These are phyloP conservation scores for Crotalaria pallida DNA, from an alignment of 306 rosid species.

Conservation along the genomic window DNA sequence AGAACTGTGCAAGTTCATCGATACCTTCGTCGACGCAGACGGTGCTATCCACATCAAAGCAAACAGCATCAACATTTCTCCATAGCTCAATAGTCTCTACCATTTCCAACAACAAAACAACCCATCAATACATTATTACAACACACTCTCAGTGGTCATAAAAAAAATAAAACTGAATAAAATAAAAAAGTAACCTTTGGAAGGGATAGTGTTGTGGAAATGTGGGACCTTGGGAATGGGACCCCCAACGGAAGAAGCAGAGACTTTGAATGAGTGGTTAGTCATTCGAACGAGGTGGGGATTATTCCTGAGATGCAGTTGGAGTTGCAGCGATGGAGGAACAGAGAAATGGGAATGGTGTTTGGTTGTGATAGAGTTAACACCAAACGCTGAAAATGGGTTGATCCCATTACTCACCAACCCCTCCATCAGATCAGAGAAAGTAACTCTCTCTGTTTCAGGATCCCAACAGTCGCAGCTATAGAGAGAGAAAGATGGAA, in stretches of 20 bases:
- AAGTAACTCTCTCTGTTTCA: slow-evolving; percentile 7
- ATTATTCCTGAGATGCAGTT: slow-evolving; percentile 20
- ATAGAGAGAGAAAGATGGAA: no score
- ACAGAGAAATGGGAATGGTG: slow-evolving; percentile 17
- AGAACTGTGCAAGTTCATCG: slow-evolving; percentile 87
- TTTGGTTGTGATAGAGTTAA: slow-evolving; percentile 11
- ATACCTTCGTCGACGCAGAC: slow-evolving; percentile 92
- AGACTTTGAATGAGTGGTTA: slow-evolving; percentile 23
- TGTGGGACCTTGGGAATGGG: slow-evolving; percentile 29
- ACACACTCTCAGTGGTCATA: neutral
- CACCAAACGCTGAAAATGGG: slow-evolving; percentile 30
- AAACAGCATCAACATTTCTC: slow-evolving; percentile 55
- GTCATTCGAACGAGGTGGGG: neutral
- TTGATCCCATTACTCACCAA: slow-evolving; percentile 35
- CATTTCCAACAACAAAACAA: neutral
- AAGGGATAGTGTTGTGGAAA: slow-evolving; percentile 45
- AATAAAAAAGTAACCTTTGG: slow-evolving; percentile 34
- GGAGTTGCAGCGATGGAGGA: neutral
- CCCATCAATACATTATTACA: neutral
- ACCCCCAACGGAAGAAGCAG: slow-evolving; percentile 32
- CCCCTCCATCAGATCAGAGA: slow-evolving; percentile 49
- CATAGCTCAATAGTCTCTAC: slow-evolving; percentile 53
- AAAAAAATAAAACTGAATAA: neutral
- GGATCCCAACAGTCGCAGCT: neutral
- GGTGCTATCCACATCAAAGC: slow-evolving; percentile 54